phyloP scores from a whole-genome alignment of 192 early-diverging fungal species.

The Coemansia sp. region DNA sequence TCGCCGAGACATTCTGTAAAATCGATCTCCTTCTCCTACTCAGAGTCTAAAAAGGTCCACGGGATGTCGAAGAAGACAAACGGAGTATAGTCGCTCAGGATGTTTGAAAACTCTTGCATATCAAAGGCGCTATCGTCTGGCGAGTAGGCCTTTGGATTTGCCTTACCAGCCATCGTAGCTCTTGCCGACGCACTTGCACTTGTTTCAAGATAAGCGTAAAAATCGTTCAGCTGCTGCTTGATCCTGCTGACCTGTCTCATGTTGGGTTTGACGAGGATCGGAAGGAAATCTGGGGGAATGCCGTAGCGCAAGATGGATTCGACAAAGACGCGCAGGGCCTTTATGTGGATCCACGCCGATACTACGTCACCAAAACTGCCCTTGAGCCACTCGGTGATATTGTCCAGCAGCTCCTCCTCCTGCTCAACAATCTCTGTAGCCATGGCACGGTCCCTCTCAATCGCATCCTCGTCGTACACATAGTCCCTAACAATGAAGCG shows the following conservation, averaged over 20 bases:
- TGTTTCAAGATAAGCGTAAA: constrained; percentile 86
- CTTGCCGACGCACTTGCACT: constrained; percentile 51
- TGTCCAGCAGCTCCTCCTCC: constrained; percentile 74
- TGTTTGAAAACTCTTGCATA: constrained; percentile 81
- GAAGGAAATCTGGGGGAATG: constrained; percentile 90
- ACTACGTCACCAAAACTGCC: constrained; percentile 96
- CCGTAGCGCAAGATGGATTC: constrained; percentile 98
- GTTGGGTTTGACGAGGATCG: constrained; percentile 73
- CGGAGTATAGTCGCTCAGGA: constrained; percentile 86
- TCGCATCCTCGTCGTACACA: constrained; percentile 81
- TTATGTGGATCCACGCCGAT: constrained; percentile 91
- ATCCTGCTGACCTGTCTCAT: constrained; percentile 82
- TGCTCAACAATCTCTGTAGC: constrained; percentile 71
- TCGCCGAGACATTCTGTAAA: no score
- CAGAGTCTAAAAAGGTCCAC: constrained; percentile 41
- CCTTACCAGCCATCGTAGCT: constrained; percentile 29
- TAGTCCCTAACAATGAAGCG: constrained; percentile 96
- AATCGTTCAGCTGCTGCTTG: constrained; percentile 69
- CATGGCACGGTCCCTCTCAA: constrained; percentile 69
- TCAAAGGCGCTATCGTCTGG: constrained; percentile 62
- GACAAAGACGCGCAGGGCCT: constrained; percentile 92
- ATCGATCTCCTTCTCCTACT: neutral
- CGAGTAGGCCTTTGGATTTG: constrained; percentile 20
- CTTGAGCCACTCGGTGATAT: constrained; percentile 81
- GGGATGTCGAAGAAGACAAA: constrained; percentile 60